Conservation (phyloP, 23 red algal genomes). For the Agarophyton chilense region DNA sequence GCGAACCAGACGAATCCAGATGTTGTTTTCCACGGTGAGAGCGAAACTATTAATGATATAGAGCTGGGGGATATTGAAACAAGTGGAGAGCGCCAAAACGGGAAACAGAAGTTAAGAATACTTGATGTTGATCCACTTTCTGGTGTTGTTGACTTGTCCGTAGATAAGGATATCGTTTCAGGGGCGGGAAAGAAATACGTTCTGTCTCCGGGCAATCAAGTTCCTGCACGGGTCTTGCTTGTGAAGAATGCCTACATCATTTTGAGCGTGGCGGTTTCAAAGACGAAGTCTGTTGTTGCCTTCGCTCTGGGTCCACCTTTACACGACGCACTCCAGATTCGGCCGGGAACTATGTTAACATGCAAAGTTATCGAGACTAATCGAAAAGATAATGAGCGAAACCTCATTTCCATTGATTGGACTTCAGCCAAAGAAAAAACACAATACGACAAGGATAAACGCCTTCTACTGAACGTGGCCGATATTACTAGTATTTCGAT, state of each 20-base stretch:
- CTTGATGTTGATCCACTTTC: conserved; percentile 71
- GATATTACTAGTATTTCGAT: conserved; percentile 1
- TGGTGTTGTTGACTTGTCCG: conserved; percentile 66
- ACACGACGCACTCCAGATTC: conserved; percentile 20
- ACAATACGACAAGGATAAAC: background rate
- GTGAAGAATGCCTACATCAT: conserved; percentile 72
- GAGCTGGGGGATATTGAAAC: conserved; percentile 13
- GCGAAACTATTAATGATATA: background rate
- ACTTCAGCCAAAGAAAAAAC: background rate
- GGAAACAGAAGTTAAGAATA: conserved; percentile 21
- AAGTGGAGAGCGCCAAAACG: background rate
- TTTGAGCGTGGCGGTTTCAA: conserved; percentile 32
- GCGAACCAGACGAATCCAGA: background rate
- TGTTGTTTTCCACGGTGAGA: background rate
- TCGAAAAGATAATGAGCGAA: background rate
- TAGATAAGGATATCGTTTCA: conserved; percentile 33
- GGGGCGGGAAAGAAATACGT: conserved; percentile 13
- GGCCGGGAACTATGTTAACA: conserved; percentile 26
- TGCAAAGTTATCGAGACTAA: conserved; percentile 22
- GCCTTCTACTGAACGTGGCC: background rate
- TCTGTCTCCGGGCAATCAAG: background rate
- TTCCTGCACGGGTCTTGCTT: conserved; percentile 48
- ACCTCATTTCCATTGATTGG: conserved; percentile 46
- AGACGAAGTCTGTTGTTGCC: conserved; percentile 54
- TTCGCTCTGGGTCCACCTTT: conserved; percentile 34